phyloP scores from a whole-genome alignment of 2,329 filamentous ascomycete genomes.

The Coniochaeta sp. region DNA sequence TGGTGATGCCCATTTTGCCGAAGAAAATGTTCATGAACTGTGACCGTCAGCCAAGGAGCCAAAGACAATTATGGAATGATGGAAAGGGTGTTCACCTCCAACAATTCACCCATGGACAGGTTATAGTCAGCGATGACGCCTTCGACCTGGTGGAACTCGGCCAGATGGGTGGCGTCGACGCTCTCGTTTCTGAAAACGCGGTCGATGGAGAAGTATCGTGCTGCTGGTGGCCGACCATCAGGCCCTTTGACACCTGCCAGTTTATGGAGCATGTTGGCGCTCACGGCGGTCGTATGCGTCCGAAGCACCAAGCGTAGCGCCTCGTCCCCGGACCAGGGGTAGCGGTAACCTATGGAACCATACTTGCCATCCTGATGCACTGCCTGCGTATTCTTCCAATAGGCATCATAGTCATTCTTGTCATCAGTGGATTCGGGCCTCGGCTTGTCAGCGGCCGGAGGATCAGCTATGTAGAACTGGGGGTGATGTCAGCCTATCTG shows the following conservation, averaged over 20 bases:
- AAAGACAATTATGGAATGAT: constrained; percentile 47
- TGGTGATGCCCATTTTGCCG: constrained; percentile 81
- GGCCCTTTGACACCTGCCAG: constrained; percentile 77
- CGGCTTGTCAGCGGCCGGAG: constrained; percentile 64
- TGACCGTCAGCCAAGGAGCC: background rate
- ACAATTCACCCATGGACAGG: constrained; percentile 83
- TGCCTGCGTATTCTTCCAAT: constrained; percentile 80
- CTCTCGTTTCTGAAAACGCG: constrained; percentile 96
- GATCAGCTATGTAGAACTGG: constrained; percentile 83
- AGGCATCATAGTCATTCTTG: constrained; percentile 67
- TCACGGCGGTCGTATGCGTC: constrained; percentile 93
- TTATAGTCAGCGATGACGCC: constrained; percentile 97
- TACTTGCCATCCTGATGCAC: constrained; percentile 91
- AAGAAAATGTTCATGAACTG: constrained; percentile 95
- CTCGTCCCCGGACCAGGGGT: constrained; percentile 87
- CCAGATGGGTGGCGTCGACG: constrained; percentile 92
- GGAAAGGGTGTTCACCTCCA: constrained; percentile 42
- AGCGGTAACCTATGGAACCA: constrained; percentile 92
- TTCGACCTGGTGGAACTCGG: constrained; percentile 98
- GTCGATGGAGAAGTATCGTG: constrained; percentile 98
- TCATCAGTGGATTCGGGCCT: constrained; percentile 46
- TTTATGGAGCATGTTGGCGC: constrained; percentile 83
- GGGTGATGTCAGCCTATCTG: background rate
- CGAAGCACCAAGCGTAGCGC: constrained; percentile 80
- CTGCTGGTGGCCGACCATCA: constrained; percentile 55